These are phyloP conservation scores for Mycena kentingensis DNA, from an alignment of 768 basidiomycete genomes.

Conservation along the genomic window DNA sequence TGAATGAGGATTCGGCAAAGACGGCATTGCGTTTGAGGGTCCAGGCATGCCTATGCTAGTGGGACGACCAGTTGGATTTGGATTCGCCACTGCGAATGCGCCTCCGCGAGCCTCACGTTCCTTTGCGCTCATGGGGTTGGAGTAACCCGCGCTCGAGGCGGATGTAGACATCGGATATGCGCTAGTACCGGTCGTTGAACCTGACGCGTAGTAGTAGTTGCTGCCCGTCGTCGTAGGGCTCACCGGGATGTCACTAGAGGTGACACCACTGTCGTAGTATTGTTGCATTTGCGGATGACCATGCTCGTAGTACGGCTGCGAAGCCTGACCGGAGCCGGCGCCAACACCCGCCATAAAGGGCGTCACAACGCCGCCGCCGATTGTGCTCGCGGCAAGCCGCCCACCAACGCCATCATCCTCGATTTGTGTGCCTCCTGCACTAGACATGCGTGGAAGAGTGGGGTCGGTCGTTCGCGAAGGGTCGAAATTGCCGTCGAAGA, in stretches of 20 bases:
- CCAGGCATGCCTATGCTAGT: conserved; percentile 6
- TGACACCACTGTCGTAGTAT: conserved; percentile 1
- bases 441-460: conserved; percentile 16
- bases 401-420: conserved; percentile 41
- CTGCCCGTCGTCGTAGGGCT: conserved; percentile 9
- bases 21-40: not conserved
- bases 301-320: not conserved
- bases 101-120: conserved; percentile 20
- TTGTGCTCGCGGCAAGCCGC: conserved; percentile 29
- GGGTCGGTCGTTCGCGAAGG: conserved; percentile 32
- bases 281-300: conserved; percentile 1
- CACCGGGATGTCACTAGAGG: not conserved
- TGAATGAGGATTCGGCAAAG: conserved; percentile 21
- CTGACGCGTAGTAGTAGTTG: conserved; percentile 9
- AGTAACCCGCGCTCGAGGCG: conserved; percentile 4
- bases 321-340: not conserved
- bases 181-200: not conserved
- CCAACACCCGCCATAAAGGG: conserved; percentile 28
- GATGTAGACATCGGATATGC: not conserved
- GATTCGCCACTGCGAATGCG: conserved; percentile 15
- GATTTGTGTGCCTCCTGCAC: not conserved
- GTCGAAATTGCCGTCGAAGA: conserved; percentile 46
- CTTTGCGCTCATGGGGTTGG: conserved; percentile 21
- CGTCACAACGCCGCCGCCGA: conserved; percentile 37
- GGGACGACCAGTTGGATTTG: not conserved